These are phyloP conservation scores for Sextonia rubra DNA, from an alignment of 164 flowering plant species.

Conservation along the genomic window DNA sequence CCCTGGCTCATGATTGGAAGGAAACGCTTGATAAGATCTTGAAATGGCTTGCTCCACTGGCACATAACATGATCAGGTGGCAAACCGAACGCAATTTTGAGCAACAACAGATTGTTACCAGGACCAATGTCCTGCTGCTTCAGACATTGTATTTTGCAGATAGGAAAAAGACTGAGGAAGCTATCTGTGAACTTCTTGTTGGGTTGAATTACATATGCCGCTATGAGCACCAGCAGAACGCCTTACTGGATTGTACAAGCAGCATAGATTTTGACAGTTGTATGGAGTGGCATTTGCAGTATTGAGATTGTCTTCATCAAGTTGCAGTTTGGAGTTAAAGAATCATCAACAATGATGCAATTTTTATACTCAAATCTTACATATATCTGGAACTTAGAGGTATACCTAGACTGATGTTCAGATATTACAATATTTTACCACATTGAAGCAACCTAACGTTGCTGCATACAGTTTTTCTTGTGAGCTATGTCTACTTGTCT, in stretches of 20 bases:
- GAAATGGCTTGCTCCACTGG: constrained; percentile 85
- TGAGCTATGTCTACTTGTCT: constrained; percentile 24
- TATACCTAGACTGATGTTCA: constrained; percentile 19
- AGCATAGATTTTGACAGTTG: constrained; percentile 89
- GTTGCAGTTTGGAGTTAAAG: not conserved
- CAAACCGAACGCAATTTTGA: constrained; percentile 94
- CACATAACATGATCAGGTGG: constrained; percentile 97
- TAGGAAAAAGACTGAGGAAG: constrained; percentile 68
- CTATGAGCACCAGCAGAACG: constrained; percentile 93
- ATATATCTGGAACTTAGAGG: not conserved
- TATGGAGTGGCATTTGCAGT: constrained; percentile 72
- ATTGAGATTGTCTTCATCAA: constrained; percentile 7
- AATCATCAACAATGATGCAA: not conserved
- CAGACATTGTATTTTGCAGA: constrained; percentile 94
- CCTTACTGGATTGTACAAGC: constrained; percentile 85
- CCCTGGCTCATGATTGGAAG: constrained; percentile 93
- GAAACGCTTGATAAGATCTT: constrained; percentile 64
- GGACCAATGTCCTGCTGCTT: constrained; percentile 82
- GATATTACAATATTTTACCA: constrained; percentile 21
- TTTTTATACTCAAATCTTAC: not conserved
- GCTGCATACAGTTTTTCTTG: constrained; percentile 12
- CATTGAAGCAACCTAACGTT: constrained; percentile 6
- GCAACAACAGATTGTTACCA: constrained; percentile 69
- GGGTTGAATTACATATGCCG: constrained; percentile 94
- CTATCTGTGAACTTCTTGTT: constrained; percentile 78